Evolutionary conservation across 2,329 filamentous ascomycete species (phyloP).

Genomic region (Xylariomycetidae sp.): DNA sequence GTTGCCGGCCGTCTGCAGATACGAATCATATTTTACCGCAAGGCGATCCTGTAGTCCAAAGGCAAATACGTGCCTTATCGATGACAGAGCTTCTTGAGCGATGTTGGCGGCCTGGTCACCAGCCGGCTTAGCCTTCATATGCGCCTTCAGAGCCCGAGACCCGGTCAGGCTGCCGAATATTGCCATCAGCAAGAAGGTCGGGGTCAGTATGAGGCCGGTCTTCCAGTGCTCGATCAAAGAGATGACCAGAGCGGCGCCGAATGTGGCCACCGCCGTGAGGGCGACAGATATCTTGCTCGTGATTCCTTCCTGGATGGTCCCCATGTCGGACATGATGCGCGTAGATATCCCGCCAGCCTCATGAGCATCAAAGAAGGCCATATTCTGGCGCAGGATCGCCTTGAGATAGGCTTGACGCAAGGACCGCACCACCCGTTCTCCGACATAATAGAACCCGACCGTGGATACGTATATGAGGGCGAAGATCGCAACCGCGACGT

Average conservation of each 20-base stretch:
- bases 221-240: constrained; percentile 1
- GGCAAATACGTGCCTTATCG: constrained; percentile 6
- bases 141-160: not conserved
- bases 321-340: constrained; percentile 17
- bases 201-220: not conserved
- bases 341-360: constrained; percentile 17
- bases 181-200: not conserved
- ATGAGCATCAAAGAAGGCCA: constrained; percentile 21
- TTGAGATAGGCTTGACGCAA: constrained; percentile 17
- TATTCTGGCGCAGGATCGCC: constrained; percentile 20
- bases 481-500: constrained; percentile 14
- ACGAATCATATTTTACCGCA: not conserved
- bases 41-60: constrained; percentile 10
- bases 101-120: constrained; percentile 30
- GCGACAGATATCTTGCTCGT: constrained; percentile 13
- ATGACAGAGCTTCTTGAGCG: constrained; percentile 68
- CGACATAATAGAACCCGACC: constrained; percentile 15
- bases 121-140: not conserved
- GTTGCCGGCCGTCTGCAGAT: not conserved
- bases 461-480: constrained; percentile 13
- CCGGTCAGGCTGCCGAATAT: not conserved
- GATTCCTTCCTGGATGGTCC: constrained; percentile 15
- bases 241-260: constrained; percentile 1
- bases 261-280: constrained; percentile 3
- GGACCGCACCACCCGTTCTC: constrained; percentile 13